These are phyloP conservation scores for Erigeron canadensis DNA, from an alignment of 129 eudicot species.

Conservation along the genomic window DNA sequence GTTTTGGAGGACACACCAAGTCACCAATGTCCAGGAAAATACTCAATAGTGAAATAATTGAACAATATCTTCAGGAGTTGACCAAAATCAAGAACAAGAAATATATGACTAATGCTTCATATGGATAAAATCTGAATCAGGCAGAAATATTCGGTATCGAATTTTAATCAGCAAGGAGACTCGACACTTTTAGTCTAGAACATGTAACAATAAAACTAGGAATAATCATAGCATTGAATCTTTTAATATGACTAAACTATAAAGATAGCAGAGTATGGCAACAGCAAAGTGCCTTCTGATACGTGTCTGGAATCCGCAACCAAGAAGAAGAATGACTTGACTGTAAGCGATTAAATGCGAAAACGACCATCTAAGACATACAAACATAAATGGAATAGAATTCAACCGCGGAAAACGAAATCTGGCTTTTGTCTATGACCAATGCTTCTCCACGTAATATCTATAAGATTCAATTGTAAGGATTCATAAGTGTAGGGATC, in stretches of 20 bases:
- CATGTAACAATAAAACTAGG: not conserved
- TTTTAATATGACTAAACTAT: not conserved
- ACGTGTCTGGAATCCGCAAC: not conserved
- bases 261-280: not conserved
- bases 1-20: too few relatives aligned
- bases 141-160: not conserved
- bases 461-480: too few relatives aligned
- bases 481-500: not conserved
- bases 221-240: not conserved
- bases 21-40: too few relatives aligned
- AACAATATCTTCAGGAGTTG: not conserved
- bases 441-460: too few relatives aligned
- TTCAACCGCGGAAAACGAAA: too few relatives aligned
- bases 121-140: not conserved
- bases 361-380: not conserved
- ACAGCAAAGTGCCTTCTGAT: not conserved
- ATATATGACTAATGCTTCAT: not conserved
- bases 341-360: not conserved
- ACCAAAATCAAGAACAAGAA: not conserved
- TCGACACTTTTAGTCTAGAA: not conserved
- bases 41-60: not conserved
- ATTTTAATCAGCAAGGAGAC: not conserved
- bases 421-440: too few relatives aligned
- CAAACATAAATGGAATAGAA: not conserved
- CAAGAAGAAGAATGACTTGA: not conserved